A percentile compares a stretch with the other conserved stretches of the same genome.
These are phyloP conservation scores for Hypoxylon sp. DNA, from an alignment of 2,329 filamentous ascomycete genomes.

Conservation along the genomic window DNA sequence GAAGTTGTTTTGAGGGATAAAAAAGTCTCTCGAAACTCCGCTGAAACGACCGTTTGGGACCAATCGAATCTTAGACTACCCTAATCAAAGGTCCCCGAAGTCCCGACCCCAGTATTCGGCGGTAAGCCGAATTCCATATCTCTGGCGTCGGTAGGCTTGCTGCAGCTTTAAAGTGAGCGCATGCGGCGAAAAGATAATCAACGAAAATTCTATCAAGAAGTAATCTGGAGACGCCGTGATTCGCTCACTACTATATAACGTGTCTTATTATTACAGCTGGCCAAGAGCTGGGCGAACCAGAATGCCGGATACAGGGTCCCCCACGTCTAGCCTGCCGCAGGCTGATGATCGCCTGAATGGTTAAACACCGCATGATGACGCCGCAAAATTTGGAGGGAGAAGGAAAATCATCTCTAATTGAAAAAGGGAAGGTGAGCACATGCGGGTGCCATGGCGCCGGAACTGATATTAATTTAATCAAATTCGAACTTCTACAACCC, in stretches of 20 bases:
- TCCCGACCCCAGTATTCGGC: conserved; percentile 7
- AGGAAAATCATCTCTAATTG: conserved; percentile 8
- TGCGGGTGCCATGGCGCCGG: conserved; percentile 20
- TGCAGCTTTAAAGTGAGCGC: neutral
- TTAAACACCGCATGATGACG: conserved; percentile 26
- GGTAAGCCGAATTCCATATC: conserved; percentile 28
- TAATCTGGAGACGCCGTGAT: conserved; percentile 36
- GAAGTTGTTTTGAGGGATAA: conserved; percentile 28
- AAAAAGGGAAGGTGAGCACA: conserved; percentile 39
- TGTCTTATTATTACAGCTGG: conserved; percentile 15
- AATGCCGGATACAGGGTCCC: conserved; percentile 40
- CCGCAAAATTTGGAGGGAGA: conserved; percentile 13
- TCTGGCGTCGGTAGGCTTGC: conserved; percentile 23
- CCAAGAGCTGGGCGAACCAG: conserved; percentile 40
- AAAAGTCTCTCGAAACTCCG: neutral
- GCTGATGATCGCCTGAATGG: conserved; percentile 39
- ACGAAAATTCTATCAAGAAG: conserved; percentile 12
- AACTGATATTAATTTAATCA: conserved; percentile 29
- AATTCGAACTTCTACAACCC: conserved; percentile 17
- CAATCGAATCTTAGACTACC: conserved; percentile 17
- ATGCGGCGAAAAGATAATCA: conserved; percentile 17
- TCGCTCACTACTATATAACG: conserved; percentile 24
- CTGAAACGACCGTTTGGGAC: conserved; percentile 3
- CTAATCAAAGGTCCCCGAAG: neutral
- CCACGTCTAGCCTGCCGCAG: conserved; percentile 30